These are phyloP conservation scores for Suhomyces kunorum DNA, from an alignment of 1,139 yeast species.

Conservation along the genomic window DNA sequence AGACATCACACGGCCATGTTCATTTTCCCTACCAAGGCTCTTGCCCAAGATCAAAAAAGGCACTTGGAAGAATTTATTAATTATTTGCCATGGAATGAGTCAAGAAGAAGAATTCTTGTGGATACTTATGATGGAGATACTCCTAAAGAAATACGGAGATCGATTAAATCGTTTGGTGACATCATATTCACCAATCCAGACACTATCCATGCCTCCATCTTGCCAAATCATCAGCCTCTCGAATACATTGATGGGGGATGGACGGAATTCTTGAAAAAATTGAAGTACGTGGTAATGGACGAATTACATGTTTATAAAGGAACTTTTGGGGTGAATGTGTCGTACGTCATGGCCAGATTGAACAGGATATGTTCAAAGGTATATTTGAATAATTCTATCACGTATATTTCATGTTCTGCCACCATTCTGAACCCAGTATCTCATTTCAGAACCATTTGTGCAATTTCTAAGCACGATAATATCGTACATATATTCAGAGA, in stretches of 20 bases:
- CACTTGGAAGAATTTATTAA: conserved; percentile 64
- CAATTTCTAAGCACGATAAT: conserved; percentile 46
- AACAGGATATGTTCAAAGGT: conserved; percentile 52
- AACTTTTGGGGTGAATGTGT: conserved; percentile 88
- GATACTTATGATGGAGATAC: conserved; percentile 97
- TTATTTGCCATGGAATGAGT: conserved; percentile 39
- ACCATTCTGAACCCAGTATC: conserved; percentile 72
- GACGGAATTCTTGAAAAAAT: conserved; percentile 62
- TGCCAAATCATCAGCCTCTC: conserved; percentile 62
- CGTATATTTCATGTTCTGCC: conserved; percentile 89
- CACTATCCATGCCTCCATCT: conserved; percentile 79
- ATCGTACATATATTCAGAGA: conserved; percentile 64
- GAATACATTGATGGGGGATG: conserved; percentile 43
- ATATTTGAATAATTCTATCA: conserved; percentile 29
- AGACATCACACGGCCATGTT: conserved; percentile 66
- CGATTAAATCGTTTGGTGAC: conserved; percentile 62
- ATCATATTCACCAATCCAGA: conserved; percentile 95
- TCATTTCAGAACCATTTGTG: conserved; percentile 75
- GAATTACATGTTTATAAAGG: conserved; percentile 90
- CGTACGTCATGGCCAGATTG: conserved; percentile 77
- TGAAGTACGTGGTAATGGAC: conserved; percentile 81
- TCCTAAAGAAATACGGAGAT: conserved; percentile 49
- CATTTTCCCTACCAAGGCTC: conserved; percentile 93
- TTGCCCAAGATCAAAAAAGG: conserved; percentile 93
- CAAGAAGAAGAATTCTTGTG: conserved; percentile 41